Conservation (phyloP, 2,329 filamentous ascomycete species). For the Coccinonectria pachysandricola region DNA sequence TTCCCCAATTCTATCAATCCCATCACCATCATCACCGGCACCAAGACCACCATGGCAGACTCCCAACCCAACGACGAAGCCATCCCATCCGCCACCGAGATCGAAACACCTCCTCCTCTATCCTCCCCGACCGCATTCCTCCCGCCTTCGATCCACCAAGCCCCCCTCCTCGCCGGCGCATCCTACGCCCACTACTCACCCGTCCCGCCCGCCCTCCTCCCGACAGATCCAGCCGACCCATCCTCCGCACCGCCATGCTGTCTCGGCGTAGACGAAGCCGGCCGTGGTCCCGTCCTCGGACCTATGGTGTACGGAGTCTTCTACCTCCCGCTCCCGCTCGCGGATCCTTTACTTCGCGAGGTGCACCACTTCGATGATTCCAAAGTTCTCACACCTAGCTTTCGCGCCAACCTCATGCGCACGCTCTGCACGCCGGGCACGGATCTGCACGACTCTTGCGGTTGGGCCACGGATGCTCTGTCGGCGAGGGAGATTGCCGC, state of each 20-base stretch:
- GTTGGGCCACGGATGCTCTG: conserved; percentile 74
- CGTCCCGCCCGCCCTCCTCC: conserved; percentile 51
- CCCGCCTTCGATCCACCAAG: conserved; percentile 56
- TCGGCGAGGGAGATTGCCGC: conserved; percentile 76
- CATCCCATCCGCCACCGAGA: background rate
- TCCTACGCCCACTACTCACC: conserved; percentile 65
- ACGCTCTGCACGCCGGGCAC: conserved; percentile 56
- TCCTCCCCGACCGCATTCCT: conserved; percentile 47
- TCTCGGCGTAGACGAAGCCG: conserved; percentile 88
- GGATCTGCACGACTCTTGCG: conserved; percentile 47
- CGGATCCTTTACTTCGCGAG: conserved; percentile 63
- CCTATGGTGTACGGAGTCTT: conserved; percentile 64
- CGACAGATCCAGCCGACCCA: conserved; percentile 26
- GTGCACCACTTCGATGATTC: conserved; percentile 89
- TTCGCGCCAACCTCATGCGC: conserved; percentile 61
- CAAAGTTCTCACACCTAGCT: conserved; percentile 75
- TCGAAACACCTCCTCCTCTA: conserved; percentile 5
- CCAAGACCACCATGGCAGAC: conserved; percentile 4
- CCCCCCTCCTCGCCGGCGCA: conserved; percentile 48
- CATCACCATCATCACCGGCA: conserved; percentile 3
- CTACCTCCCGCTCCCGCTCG: conserved; percentile 62
- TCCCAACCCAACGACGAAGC: background rate
- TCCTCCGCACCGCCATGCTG: conserved; percentile 43
- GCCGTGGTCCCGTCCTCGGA: conserved; percentile 84
- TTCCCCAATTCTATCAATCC: conserved; percentile 1